Conservation (phyloP, 2,329 filamentous ascomycete species). For the Bipolaris bicolor region DNA sequence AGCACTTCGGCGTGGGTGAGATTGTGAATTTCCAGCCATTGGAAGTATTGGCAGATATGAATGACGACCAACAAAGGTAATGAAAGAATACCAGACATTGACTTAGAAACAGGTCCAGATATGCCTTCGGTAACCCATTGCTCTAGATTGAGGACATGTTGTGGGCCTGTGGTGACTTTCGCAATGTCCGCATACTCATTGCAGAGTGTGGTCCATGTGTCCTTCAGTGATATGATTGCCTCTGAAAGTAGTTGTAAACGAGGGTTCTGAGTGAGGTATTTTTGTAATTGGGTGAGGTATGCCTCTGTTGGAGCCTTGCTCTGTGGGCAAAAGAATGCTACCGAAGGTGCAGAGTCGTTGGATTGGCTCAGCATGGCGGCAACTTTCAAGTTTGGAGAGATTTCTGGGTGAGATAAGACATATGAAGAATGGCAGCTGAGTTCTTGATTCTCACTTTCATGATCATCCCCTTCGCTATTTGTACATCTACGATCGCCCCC, state of each 20-base stretch:
- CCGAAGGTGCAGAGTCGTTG: slow-evolving; percentile 13
- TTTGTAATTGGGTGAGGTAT: slow-evolving; percentile 24
- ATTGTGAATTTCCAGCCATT: slow-evolving; percentile 19
- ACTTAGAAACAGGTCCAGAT: slow-evolving; percentile 20
- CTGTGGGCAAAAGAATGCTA: slow-evolving; percentile 29
- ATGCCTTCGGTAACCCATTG: slow-evolving; percentile 21
- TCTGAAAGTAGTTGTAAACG: slow-evolving; percentile 9
- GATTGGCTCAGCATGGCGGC: slow-evolving; percentile 2
- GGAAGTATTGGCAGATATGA: slow-evolving; percentile 32
- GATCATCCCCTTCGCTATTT: slow-evolving; percentile 5
- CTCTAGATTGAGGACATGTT: slow-evolving; percentile 13
- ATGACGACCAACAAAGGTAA: slow-evolving; percentile 29
- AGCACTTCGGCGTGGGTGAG: slow-evolving; percentile 20
- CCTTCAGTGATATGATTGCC: slow-evolving; percentile 9
- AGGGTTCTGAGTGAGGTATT: slow-evolving; percentile 15
- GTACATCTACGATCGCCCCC: neutral
- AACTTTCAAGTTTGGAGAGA: neutral
- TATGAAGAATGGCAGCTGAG: neutral
- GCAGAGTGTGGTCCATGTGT: slow-evolving; percentile 15
- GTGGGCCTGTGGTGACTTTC: slow-evolving; percentile 10
- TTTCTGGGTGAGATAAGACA: neutral
- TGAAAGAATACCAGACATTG: slow-evolving; percentile 20
- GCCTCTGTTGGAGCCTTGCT: slow-evolving; percentile 27
- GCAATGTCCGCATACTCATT: slow-evolving; percentile 12
- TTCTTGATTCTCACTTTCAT: neutral